Base-by-base conservation (phyloP, 306 rosid genomes). In the Canavalia ensiformis region DNA sequence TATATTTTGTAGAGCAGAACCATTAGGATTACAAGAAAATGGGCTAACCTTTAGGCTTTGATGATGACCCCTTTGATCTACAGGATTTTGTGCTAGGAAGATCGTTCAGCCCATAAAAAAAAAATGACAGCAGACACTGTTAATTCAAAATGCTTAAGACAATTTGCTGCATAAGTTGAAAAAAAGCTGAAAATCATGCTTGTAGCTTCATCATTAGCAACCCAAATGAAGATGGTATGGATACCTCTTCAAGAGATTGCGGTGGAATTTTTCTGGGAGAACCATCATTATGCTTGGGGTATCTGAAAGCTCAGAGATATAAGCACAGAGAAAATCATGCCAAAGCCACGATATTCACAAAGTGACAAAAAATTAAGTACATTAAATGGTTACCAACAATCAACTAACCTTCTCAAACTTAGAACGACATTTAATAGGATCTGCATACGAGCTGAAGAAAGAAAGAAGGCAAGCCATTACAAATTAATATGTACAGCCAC, bases 231-330 rank as follows among this genome's bases (percentile, higher is more conserved):
- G 50, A 65, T 75, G 67, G 41, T 58, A 75, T 0, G 0, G n/a
- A 58, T 81, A 90, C 97, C 94, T 82, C 72, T 51, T 82, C 81
- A 72, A 91, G 85, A 79, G 94, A 35, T 72, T 85, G 86, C 79
- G 58, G 33, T 49, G 88, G 83, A 72, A 87, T 74, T 49, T 87
- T 68, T 33, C 46, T 71, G 52, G 51, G 75, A 76, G 81, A 83
- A 63, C 80, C 85, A 35, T 84, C 63, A 62, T 86, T 85, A 73
- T 35, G 73, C 84, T 88, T 69, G 10, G 88, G 87, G 34, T 34
- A 87, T 70, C 94, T 91, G 87, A 87, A 71, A 84, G 59, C 31
- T 30, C 62, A 79, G 35, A 52, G 34, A 79, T 34, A 52, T 73
- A 37, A 78, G 67, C 45, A 79, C 68, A 68, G 4, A 68, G 34